Evolutionary conservation across 345 rosid genomes (phyloP), one percentile per base, ranked within the genome.

Genomic region (Physaria fendleri): DNA sequence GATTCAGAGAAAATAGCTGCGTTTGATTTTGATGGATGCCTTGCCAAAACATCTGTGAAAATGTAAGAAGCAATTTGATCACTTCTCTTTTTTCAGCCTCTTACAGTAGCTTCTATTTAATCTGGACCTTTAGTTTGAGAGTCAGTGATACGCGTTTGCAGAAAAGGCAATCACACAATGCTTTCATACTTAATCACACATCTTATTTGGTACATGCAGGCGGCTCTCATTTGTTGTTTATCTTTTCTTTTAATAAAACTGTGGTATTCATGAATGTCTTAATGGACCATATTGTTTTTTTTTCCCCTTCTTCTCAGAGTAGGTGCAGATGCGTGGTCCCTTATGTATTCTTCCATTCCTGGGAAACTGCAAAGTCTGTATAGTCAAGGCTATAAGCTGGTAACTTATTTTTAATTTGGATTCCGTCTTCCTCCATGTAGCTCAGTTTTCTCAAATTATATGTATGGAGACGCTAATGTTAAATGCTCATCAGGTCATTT

Each of bases 11-110:
- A 82, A 74, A 80, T 92, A 41, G 98, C 98, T 47, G 95, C 97
- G 32, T 92, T 92, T 80, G 98, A 92, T 74, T 92, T 92, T 66
- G 98, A 92, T 78, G 95, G 95, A 60, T 84, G 97, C 76, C 97
- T 92, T 21, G 98, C 76, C 27, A 84, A 86, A 44, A 88, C 98
- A 23, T 78, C 85, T 48, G 87, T 88, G 39, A 89, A 74, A 74
- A 83, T 79, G 98, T 85, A 79, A 69, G 70, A 33, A 42, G 27
- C 43, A 0, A 23, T n/a, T 27, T 34, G 7, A 6, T 20, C 42
- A 29, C 40, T 44, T 53, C 9, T 54, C 35, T 12, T 50, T 44
- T 44, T 45, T 6, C 13, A 18, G 37, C 56, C n/a, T 45, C 7
- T 24, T 41, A 6, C 23, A 6, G 18, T 16, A 42, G 27, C 27